A percentile compares a stretch with the other conserved stretches of the same genome.
These are phyloP conservation scores for Penstemon davidsonii DNA, from an alignment of 257 asterid species.

Conservation along the genomic window DNA sequence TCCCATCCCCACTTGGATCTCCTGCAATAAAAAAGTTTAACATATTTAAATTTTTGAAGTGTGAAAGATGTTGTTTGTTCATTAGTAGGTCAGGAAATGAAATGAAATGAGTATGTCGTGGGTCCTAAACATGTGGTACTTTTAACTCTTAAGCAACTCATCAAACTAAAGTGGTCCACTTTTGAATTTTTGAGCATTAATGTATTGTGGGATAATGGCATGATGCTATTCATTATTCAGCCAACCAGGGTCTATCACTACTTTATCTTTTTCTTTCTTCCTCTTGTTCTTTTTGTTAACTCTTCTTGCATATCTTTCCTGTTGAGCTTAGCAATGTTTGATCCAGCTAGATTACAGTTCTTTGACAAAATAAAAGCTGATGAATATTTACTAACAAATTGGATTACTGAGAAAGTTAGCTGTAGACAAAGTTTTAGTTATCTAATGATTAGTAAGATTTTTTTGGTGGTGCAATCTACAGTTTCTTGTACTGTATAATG, in stretches of 20 bases:
- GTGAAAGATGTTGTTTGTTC: slow-evolving; percentile 25
- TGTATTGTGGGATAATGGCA: neutral
- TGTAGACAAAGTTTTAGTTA: neutral
- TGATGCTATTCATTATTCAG: neutral
- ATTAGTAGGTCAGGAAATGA: slow-evolving; percentile 7
- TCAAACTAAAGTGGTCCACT: slow-evolving; percentile 19
- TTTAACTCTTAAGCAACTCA: neutral
- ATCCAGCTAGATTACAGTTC: too few relatives aligned
- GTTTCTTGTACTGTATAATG: neutral
- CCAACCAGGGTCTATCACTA: too few relatives aligned
- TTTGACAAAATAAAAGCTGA: too few relatives aligned
- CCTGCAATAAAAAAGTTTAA: slow-evolving; percentile 46
- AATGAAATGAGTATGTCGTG: slow-evolving; percentile 16
- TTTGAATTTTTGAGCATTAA: slow-evolving; percentile 15
- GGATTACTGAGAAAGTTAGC: slow-evolving; percentile 1
- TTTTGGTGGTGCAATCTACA: neutral
- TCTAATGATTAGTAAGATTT: neutral
- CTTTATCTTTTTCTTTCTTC: too few relatives aligned
- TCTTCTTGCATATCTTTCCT: too few relatives aligned
- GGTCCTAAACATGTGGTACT: slow-evolving; percentile 22
- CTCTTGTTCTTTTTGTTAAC: too few relatives aligned
- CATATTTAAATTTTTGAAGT: slow-evolving; percentile 21
- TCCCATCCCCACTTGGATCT: slow-evolving; percentile 95
- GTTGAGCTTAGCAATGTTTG: too few relatives aligned
- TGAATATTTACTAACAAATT: too few relatives aligned